A percentile compares a stretch with the other conserved stretches of the same genome.
Conservation (phyloP, 805 yeast genomes). For the Saturnispora silvae region DNA sequence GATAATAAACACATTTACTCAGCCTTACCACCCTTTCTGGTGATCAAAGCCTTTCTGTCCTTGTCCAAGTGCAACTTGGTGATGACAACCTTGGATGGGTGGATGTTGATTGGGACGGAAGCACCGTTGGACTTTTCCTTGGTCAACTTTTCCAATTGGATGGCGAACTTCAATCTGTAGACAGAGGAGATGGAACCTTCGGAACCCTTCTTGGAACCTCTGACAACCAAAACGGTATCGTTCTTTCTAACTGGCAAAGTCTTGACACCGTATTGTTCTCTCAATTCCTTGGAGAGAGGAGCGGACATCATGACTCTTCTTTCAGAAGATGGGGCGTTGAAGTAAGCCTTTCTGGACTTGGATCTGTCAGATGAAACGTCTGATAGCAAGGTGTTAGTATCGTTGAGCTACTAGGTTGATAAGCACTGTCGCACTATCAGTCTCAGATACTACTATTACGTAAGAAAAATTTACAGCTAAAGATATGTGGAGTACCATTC, state of each 20-base stretch:
- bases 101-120: conserved; percentile 91
- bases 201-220: conserved; percentile 99
- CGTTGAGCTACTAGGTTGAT: too few species aligned
- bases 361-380: conserved; percentile 99
- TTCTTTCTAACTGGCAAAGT: conserved; percentile 96
- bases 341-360: conserved; percentile 99
- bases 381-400: conserved; percentile 28
- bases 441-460: too few species aligned
- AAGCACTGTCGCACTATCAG: too few species aligned
- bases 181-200: conserved; percentile 97
- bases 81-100: conserved; percentile 98
- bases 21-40: conserved; percentile 95
- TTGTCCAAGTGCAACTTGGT: conserved; percentile 97
- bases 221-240: conserved; percentile 89
- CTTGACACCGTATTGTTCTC: conserved; percentile 92
- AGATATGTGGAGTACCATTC: too few species aligned
- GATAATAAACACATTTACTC: conserved; percentile 46
- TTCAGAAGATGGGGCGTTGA: conserved; percentile 92
- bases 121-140: conserved; percentile 98
- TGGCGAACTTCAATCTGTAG: conserved; percentile 96
- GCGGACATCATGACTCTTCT: conserved; percentile 95
- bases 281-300: conserved; percentile 97
- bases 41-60: conserved; percentile 96
- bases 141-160: conserved; percentile 95
- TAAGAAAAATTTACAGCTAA: too few species aligned